A percentile compares a stretch with the other conserved stretches of the same genome.
These are phyloP conservation scores for Ochetophila trinervis DNA, from an alignment of 306 rosid species.

Conservation along the genomic window DNA sequence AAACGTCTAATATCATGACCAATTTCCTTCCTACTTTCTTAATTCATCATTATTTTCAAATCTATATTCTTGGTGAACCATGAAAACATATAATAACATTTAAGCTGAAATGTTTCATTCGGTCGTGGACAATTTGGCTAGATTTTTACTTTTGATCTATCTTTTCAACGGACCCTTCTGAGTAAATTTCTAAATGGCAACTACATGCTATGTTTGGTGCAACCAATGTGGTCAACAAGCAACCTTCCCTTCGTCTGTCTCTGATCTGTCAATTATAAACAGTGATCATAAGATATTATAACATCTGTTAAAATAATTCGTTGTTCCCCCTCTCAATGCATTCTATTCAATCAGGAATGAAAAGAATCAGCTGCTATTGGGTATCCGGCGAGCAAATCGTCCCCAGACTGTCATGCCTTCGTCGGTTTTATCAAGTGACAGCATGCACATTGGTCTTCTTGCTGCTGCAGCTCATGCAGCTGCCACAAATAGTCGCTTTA, in stretches of 20 bases:
- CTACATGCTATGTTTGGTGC: neutral
- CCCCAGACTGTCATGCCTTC: constrained; percentile 75
- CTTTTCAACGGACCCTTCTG: neutral
- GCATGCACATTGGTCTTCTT: constrained; percentile 86
- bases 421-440: constrained; percentile 70
- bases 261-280: neutral
- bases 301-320: neutral
- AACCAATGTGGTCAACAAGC: neutral
- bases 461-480: constrained; percentile 85
- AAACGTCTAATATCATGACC: neutral
- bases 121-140: neutral
- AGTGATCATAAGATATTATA: neutral
- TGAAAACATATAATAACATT: neutral
- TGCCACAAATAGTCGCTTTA: constrained; percentile 66
- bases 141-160: neutral
- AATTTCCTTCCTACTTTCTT: neutral
- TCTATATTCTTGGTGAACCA: neutral
- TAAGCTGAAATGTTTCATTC: neutral
- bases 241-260: neutral
- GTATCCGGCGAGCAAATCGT: constrained; percentile 67
- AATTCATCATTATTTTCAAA: constrained; percentile 5
- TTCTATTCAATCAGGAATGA: constrained; percentile 48
- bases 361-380: constrained; percentile 58
- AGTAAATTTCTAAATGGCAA: neutral
- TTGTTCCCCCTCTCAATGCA: neutral